phyloP scores from a whole-genome alignment of 2,329 filamentous ascomycete species.

The Colletotrichum trifolii region DNA sequence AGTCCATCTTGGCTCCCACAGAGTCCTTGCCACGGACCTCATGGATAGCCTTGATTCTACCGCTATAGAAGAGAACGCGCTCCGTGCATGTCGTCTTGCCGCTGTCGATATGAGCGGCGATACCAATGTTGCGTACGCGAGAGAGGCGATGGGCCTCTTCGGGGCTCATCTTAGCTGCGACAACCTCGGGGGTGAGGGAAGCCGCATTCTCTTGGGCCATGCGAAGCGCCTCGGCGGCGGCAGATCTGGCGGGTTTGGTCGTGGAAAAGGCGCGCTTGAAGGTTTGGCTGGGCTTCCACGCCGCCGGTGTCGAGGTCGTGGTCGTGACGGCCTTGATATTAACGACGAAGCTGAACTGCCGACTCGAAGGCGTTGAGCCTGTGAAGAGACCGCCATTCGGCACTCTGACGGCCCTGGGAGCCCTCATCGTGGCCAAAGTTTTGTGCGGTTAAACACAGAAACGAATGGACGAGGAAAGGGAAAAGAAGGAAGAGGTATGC shows the following conservation, averaged over 20 bases:
- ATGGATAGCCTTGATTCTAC: constrained; percentile 95
- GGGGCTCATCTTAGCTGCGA: constrained; percentile 83
- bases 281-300: constrained; percentile 23
- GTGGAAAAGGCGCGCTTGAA: constrained; percentile 47
- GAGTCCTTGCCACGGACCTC: constrained; percentile 95
- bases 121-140: constrained; percentile 94
- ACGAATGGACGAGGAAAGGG: constrained; percentile 5
- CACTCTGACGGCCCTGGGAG: constrained; percentile 52
- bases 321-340: constrained; percentile 35
- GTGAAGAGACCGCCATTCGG: constrained; percentile 52
- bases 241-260: constrained; percentile 42
- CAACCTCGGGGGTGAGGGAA: constrained; percentile 64
- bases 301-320: constrained; percentile 8
- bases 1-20: constrained; percentile 99
- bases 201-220: constrained; percentile 65
- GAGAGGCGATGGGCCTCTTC: constrained; percentile 82
- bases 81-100: constrained; percentile 98
- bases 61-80: constrained; percentile 97
- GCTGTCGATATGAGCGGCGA: constrained; percentile 98
- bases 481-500: constrained; percentile 13
- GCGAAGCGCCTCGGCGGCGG: constrained; percentile 58
- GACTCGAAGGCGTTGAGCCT: constrained; percentile 43
- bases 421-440: constrained; percentile 50
- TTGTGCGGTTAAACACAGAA: constrained; percentile 9
- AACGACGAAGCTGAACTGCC: constrained; percentile 43